Conservation (phyloP, 2,329 filamentous ascomycete genomes). For the Mycosphaerelloides madeirae region DNA sequence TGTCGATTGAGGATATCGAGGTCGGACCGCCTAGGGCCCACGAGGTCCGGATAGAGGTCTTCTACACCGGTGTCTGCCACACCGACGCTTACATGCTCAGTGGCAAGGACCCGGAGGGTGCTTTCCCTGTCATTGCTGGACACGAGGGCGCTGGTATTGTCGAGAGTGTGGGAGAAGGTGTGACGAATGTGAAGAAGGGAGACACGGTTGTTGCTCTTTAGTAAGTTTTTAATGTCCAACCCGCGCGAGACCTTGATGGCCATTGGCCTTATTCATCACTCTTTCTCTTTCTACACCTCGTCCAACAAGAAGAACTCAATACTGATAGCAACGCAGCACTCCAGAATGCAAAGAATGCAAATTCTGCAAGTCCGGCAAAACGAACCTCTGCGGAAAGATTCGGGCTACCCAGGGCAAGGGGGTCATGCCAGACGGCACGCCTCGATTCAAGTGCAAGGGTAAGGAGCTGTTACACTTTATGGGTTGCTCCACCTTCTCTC, state of each 20-base stretch:
- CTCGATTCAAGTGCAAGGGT: slow-evolving; percentile 90
- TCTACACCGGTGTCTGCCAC: slow-evolving; percentile 98
- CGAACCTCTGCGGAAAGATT: slow-evolving; percentile 98
- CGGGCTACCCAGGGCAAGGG: slow-evolving; percentile 92
- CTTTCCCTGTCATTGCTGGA: slow-evolving; percentile 81
- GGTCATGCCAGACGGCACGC: slow-evolving; percentile 95
- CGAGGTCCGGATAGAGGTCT: slow-evolving; percentile 94
- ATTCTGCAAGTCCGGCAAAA: slow-evolving; percentile 99
- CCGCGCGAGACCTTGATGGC: slow-evolving; percentile 12
- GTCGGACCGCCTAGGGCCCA: slow-evolving; percentile 82
- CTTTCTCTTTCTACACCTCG: not conserved
- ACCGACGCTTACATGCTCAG: slow-evolving; percentile 89
- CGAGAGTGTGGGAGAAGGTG: slow-evolving; percentile 89
- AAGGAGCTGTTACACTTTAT: slow-evolving; percentile 97
- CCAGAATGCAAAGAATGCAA: slow-evolving; percentile 98
- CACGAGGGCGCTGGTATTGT: slow-evolving; percentile 90
- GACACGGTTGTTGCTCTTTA: slow-evolving; percentile 89
- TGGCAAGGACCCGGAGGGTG: slow-evolving; percentile 94
- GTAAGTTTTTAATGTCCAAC: slow-evolving; percentile 45
- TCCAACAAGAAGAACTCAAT: slow-evolving; percentile 4
- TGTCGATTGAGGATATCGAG: slow-evolving; percentile 87
- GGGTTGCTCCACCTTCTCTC: slow-evolving; percentile 97
- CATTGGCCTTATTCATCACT: not conserved
- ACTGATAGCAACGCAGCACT: slow-evolving; percentile 56
- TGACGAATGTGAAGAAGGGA: slow-evolving; percentile 88